Evolutionary conservation across 2,329 filamentous ascomycete species (phyloP).

Genomic region (Cladosporium oxysporum): DNA sequence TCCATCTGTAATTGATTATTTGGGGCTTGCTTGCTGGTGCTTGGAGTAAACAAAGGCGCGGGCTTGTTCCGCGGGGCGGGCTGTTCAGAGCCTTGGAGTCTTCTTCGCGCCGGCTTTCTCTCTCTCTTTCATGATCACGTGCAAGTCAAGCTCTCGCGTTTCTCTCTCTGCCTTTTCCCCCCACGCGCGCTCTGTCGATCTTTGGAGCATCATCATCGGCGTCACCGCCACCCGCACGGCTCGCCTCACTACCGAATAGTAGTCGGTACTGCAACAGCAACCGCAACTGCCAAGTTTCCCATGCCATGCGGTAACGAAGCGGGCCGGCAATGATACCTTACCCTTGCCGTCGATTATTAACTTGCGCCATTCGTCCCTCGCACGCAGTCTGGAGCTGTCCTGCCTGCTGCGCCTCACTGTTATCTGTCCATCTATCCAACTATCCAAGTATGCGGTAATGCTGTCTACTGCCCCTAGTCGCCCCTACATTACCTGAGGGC

Average conservation of each 20-base stretch:
- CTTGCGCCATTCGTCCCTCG: background rate
- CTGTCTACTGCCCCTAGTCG: background rate
- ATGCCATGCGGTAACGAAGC: constrained; percentile 1
- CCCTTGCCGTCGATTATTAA: background rate
- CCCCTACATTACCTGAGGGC: constrained; percentile 9
- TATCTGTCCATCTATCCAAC: background rate
- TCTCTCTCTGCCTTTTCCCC: background rate
- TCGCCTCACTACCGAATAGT: background rate
- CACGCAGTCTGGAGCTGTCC: background rate
- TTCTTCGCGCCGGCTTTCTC: background rate
- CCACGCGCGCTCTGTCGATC: background rate
- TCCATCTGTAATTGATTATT: background rate
- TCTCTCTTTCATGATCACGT: background rate
- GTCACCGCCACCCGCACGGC: background rate
- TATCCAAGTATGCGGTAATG: background rate
- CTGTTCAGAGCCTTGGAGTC: background rate
- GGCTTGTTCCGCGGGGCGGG: background rate
- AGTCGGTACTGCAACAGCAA: background rate
- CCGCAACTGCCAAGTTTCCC: background rate
- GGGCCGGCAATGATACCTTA: constrained; percentile 2
- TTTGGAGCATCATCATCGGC: background rate
- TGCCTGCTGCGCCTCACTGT: constrained; percentile 5
- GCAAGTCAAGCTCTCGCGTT: background rate
- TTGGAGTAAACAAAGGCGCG: constrained; percentile 19
- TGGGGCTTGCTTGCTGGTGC: background rate